These are phyloP conservation scores for Fusarium buharicum DNA, from an alignment of 2,329 filamentous ascomycete genomes.

Conservation along the genomic window DNA sequence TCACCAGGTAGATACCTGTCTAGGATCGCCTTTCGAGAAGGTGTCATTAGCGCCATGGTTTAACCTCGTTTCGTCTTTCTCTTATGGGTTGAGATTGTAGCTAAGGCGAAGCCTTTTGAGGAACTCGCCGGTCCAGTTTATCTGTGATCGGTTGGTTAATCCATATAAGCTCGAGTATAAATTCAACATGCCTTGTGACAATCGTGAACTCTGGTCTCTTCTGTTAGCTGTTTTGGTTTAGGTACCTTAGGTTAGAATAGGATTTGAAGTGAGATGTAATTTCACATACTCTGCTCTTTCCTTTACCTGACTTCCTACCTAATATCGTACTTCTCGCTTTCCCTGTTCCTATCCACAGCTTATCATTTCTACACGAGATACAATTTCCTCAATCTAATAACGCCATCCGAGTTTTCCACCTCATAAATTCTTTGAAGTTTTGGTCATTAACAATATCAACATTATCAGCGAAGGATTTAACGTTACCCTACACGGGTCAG, in stretches of 20 bases:
- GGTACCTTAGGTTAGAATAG: too few species aligned
- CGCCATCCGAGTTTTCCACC: neutral
- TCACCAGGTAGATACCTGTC: neutral
- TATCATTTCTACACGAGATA: neutral
- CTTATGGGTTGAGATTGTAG: constrained; percentile 5
- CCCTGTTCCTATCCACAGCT: constrained; percentile 14
- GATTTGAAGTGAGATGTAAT: too few species aligned
- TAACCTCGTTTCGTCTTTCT: constrained; percentile 7
- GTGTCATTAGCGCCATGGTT: neutral
- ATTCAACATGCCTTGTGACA: constrained; percentile 53
- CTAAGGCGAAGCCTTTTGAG: constrained; percentile 23
- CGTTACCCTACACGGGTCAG: constrained; percentile 27
- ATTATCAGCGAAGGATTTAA: neutral
- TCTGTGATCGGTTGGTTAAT: constrained; percentile 30
- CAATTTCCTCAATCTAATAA: neutral
- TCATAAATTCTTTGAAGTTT: constrained; percentile 1
- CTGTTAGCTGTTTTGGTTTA: constrained; percentile 21
- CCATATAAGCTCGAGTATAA: constrained; percentile 49
- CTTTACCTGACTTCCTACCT: too few species aligned
- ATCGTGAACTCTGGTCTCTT: constrained; percentile 45
- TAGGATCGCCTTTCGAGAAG: constrained; percentile 20
- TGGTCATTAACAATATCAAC: neutral
- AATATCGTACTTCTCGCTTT: too few species aligned
- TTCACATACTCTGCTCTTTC: too few species aligned
- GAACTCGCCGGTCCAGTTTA: neutral